These are phyloP conservation scores for Amanita polypyramis DNA, from an alignment of 768 basidiomycete species.

Conservation along the genomic window DNA sequence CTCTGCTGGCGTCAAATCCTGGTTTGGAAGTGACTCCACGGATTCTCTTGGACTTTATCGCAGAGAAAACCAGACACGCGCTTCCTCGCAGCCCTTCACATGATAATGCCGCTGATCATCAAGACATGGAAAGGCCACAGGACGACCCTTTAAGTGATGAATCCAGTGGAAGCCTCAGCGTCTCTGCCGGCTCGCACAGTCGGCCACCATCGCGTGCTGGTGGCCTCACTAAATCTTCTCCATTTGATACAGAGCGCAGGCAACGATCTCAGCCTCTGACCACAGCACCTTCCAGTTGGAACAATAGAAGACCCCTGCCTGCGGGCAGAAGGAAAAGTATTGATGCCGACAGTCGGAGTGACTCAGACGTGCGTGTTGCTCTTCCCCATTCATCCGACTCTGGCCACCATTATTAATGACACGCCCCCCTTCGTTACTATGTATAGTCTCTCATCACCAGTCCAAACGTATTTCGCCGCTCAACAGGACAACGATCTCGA, in stretches of 20 bases:
- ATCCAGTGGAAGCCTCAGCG: conserved; percentile 32
- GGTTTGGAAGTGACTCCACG: conserved; percentile 62
- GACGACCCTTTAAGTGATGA: conserved; percentile 43
- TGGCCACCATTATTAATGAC: not conserved
- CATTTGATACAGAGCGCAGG: conserved; percentile 59
- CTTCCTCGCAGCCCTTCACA: conserved; percentile 30
- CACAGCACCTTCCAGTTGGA: conserved; percentile 67
- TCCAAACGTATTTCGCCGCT: conserved; percentile 32
- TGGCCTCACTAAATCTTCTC: conserved; percentile 37
- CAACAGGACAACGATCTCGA: conserved; percentile 40
- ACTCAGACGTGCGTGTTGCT: conserved; percentile 52
- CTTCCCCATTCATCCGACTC: not conserved
- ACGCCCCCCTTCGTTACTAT: not conserved
- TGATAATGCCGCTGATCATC: conserved; percentile 23
- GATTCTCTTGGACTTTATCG: conserved; percentile 54
- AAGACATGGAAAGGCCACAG: conserved; percentile 24
- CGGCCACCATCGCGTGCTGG: conserved; percentile 42
- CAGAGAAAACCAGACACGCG: conserved; percentile 41
- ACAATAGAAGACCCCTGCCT: conserved; percentile 50
- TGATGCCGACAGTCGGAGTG: conserved; percentile 65
- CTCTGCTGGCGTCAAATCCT: conserved; percentile 46
- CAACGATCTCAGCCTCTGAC: conserved; percentile 62
- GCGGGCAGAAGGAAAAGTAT: conserved; percentile 56
- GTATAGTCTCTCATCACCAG: conserved; percentile 28
- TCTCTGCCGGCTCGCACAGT: conserved; percentile 23